Evolutionary conservation across 768 basidiomycete genomes (phyloP).

Genomic region (Hirschioporus abietinus): DNA sequence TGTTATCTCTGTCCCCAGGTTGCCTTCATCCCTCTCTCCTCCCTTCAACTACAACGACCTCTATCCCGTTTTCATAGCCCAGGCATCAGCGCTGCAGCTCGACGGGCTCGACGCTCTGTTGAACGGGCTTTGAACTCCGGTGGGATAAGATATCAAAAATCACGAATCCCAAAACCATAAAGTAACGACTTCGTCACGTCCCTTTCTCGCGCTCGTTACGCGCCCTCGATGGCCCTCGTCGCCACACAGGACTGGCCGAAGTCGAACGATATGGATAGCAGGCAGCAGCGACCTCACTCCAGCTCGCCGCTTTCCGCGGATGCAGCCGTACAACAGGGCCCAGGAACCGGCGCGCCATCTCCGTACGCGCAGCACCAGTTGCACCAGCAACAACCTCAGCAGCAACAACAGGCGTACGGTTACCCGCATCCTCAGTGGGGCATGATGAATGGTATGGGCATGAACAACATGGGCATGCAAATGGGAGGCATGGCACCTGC

Average conservation of each 20-base stretch:
- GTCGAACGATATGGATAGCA: conserved; percentile 1
- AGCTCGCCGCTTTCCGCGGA: neutral
- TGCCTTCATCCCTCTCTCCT: neutral
- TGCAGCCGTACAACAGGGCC: neutral
- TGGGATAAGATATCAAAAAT: neutral
- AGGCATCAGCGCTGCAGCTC: neutral
- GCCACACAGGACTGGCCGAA: conserved; percentile 6
- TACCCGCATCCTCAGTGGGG: conserved; percentile 1
- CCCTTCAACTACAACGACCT: neutral
- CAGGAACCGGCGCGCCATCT: neutral
- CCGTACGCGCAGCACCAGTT: neutral
- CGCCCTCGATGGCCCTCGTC: conserved; percentile 5
- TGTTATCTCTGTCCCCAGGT: neutral
- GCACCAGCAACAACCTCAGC: conserved; percentile 4
- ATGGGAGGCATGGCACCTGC: neutral
- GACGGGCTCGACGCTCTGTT: neutral
- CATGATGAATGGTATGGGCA: conserved; percentile 1
- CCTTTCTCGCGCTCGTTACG: neutral
- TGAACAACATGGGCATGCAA: conserved; percentile 1
- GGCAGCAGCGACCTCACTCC: conserved; percentile 4
- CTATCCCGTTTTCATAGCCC: neutral
- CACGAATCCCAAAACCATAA: neutral
- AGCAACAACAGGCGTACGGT: neutral
- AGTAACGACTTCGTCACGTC: neutral
- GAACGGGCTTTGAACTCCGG: neutral